These are phyloP conservation scores for Candida khao-thaluensis DNA, from an alignment of 805 yeast genomes.

Conservation along the genomic window DNA sequence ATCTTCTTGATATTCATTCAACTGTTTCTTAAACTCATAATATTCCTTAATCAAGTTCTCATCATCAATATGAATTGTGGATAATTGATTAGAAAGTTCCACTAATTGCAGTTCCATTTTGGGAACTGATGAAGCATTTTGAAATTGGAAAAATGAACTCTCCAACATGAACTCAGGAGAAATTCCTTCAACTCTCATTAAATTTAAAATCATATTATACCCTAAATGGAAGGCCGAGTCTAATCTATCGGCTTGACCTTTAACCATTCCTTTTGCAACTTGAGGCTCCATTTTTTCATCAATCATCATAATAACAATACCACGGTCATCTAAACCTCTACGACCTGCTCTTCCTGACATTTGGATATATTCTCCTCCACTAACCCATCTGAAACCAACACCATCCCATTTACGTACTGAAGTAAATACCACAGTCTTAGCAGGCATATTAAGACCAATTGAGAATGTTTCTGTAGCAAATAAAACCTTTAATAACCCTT, in stretches of 20 bases:
- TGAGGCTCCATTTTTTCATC: conserved; percentile 99
- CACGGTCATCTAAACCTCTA: conserved; percentile 98
- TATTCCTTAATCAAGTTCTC: conserved; percentile 75
- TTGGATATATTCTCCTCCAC: conserved; percentile 99
- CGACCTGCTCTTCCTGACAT: conserved; percentile 99
- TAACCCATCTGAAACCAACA: conserved; percentile 95
- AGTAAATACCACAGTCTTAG: conserved; percentile 97
- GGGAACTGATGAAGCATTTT: conserved; percentile 89
- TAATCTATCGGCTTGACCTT: conserved; percentile 96
- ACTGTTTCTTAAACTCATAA: conserved; percentile 74
- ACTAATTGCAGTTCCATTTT: conserved; percentile 64
- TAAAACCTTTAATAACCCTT: conserved; percentile 88
- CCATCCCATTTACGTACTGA: conserved; percentile 99
- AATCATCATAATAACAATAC: conserved; percentile 98
- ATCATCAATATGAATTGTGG: conserved; percentile 62
- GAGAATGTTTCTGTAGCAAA: conserved; percentile 99
- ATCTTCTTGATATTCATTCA: conserved; percentile 70
- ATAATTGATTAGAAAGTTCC: conserved; percentile 51
- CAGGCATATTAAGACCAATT: conserved; percentile 98
- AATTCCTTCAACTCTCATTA: conserved; percentile 96
- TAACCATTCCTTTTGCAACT: conserved; percentile 98
- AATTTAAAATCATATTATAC: conserved; percentile 92
- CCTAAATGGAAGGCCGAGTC: conserved; percentile 98
- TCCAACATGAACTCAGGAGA: conserved; percentile 98
- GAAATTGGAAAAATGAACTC: conserved; percentile 92